Evolutionary conservation across 192 early-diverging fungal genomes (phyloP), one percentile per base, ranked within the genome.

Genomic region (Thoreauomyces humboldtii): DNA sequence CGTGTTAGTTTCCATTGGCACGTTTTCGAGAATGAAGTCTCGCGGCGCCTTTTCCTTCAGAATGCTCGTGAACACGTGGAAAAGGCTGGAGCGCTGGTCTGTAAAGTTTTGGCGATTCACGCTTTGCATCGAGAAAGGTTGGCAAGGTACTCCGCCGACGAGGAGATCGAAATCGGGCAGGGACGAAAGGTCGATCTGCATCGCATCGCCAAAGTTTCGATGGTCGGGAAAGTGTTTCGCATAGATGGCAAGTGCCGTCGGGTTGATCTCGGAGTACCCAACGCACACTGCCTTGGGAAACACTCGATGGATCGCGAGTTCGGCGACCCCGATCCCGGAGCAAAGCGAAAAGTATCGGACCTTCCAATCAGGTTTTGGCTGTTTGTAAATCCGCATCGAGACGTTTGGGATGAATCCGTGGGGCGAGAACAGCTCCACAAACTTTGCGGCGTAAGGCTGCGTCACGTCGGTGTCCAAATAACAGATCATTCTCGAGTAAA

Each of bases 71-170:
- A 46, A 61, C 27, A 47, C 43, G 22, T 29, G 24, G n/a, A 61
- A 22, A 14, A 31, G 29, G 14, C 14, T 44, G 15, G 14, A 14
- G 12, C 58, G 35, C 27, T 44, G n/a, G 27, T 60, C 58, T 7
- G 15, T 27, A 15, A 24, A 44, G 41, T 60, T 48, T 41, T 7
- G 44, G 12, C 61, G 61, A n/a, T 52, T 63, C 7, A 7, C 14
- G 41, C 43, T 35, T 51, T 32, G 15, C 21, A 5, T 11, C 25
- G 61, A 63, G 28, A 63, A 63, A 7, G 25, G 25, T 51, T 63
- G 61, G 41, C 61, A 63, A 32, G 61, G 61, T 11, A 29, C 32
- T 9, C 61, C 61, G 7, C 61, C 61, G 7, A 63, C 32, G 21
- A 52, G 15, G 11, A 63, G 24, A 33, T 63, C 62, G 21, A 63